Percentiles rank a stretch among this genome's conserved stretches.
Evolutionary conservation across 129 eudicot genomes (phyloP).

Genomic region (Pittosporum tobira): DNA sequence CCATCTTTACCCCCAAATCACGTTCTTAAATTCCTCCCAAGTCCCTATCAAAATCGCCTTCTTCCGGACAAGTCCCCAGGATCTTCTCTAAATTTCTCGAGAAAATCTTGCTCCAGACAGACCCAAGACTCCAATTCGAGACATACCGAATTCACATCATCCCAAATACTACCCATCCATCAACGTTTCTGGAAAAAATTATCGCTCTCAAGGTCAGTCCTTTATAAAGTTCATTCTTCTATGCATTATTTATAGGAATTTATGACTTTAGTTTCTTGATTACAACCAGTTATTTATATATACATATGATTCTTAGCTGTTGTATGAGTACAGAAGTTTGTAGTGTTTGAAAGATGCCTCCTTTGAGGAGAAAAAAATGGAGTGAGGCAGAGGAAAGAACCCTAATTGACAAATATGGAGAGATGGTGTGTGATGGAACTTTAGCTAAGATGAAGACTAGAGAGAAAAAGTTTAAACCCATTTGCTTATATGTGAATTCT

Average conservation of each 20-base stretch:
- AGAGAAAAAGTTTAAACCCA: slow-evolving; percentile 83
- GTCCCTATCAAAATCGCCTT: too few relatives aligned
- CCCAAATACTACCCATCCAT: background rate
- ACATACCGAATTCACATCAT: background rate
- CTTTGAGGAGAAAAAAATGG: slow-evolving; percentile 88
- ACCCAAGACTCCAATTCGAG: background rate
- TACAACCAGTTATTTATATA: background rate
- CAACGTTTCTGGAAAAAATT: background rate
- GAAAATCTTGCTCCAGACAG: background rate
- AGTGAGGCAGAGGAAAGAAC: slow-evolving; percentile 89
- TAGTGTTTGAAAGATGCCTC: slow-evolving; percentile 42
- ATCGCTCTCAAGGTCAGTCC: slow-evolving; percentile 21
- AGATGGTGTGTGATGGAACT: slow-evolving; percentile 69
- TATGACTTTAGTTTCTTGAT: slow-evolving; percentile 13
- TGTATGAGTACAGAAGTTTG: slow-evolving; percentile 20
- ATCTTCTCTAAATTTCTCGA: too few relatives aligned
- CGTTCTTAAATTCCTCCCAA: too few relatives aligned
- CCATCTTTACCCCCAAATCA: too few relatives aligned
- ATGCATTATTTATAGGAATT: background rate
- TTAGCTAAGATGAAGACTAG: slow-evolving; percentile 86
- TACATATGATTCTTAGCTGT: slow-evolving; percentile 2
- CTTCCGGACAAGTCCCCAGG: too few relatives aligned
- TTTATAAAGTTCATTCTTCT: slow-evolving; percentile 5
- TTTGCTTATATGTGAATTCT: slow-evolving; percentile 63
- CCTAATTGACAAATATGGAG: slow-evolving; percentile 70